Evolutionary conservation across 2,329 filamentous ascomycete species (phyloP).

Genomic region (Myriosclerotinia scirpicola): DNA sequence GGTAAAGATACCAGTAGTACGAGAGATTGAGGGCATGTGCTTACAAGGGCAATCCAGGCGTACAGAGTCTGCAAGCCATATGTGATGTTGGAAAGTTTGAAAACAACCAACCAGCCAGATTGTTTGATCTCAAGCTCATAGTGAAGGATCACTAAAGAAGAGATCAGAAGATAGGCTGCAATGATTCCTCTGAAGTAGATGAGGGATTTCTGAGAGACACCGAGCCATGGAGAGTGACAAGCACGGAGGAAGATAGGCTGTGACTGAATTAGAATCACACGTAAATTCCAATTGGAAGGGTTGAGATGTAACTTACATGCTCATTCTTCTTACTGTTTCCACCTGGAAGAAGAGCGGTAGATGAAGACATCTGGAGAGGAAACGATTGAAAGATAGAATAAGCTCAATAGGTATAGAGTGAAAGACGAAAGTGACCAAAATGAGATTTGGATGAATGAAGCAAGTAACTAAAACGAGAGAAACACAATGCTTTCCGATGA

Average conservation of each 20-base stretch:
- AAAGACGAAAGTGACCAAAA: conserved; percentile 21
- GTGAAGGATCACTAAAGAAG: conserved; percentile 32
- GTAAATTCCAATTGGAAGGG: neutral
- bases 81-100: conserved; percentile 38
- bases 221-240: conserved; percentile 41
- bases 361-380: conserved; percentile 37
- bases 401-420: conserved; percentile 16
- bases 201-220: conserved; percentile 37
- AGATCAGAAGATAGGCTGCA: conserved; percentile 33
- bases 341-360: conserved; percentile 40
- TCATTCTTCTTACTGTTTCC: conserved; percentile 33
- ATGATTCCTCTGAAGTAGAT: conserved; percentile 34
- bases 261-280: neutral
- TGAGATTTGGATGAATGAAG: conserved; percentile 16
- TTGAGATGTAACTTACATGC: conserved; percentile 31
- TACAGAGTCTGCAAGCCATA: conserved; percentile 39
- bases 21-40: conserved; percentile 21
- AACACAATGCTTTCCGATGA: conserved; percentile 13
- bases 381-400: conserved; percentile 7
- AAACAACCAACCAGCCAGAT: conserved; percentile 33
- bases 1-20: neutral
- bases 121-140: conserved; percentile 33
- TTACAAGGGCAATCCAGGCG: conserved; percentile 38
- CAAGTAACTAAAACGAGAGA: neutral
- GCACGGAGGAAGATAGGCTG: conserved; percentile 41